A percentile compares a stretch with the other conserved stretches of the same genome.
Conservation (phyloP, 495 filamentous ascomycete genomes). For the Talaromyces nanjingensis region DNA sequence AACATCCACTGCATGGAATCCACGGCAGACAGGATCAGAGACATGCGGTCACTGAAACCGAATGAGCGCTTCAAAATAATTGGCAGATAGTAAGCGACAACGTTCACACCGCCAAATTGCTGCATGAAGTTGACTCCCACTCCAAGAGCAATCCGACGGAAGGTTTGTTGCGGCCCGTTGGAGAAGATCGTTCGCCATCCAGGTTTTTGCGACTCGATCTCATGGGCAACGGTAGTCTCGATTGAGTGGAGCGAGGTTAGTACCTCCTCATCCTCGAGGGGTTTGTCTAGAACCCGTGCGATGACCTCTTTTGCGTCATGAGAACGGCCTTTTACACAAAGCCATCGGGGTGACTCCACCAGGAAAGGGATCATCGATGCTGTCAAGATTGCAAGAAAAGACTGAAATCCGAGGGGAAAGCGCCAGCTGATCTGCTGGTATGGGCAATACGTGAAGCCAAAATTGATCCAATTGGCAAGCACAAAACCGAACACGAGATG, state of each 20-base stretch:
- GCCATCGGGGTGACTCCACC: slow-evolving; percentile 51
- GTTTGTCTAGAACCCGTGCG: slow-evolving; percentile 26
- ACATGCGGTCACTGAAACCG: slow-evolving; percentile 13
- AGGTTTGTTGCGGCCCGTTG: slow-evolving; percentile 4
- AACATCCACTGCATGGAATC: slow-evolving; percentile 11
- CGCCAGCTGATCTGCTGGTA: slow-evolving; percentile 38
- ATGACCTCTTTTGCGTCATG: slow-evolving; percentile 37
- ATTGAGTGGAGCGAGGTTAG: slow-evolving; percentile 22
- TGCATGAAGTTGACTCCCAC: slow-evolving; percentile 45
- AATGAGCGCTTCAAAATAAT: not conserved
- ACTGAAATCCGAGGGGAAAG: slow-evolving; percentile 49
- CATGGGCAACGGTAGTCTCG: slow-evolving; percentile 34
- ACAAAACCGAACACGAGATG: slow-evolving; percentile 43
- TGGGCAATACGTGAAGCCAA: slow-evolving; percentile 13
- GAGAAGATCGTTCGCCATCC: slow-evolving; percentile 23
- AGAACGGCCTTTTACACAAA: slow-evolving; percentile 42
- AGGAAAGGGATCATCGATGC: slow-evolving; percentile 42
- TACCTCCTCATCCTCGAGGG: slow-evolving; percentile 34
- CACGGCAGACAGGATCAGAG: slow-evolving; percentile 14
- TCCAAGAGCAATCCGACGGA: slow-evolving; percentile 40
- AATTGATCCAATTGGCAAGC: slow-evolving; percentile 15
- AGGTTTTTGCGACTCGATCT: slow-evolving; percentile 24
- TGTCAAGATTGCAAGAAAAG: slow-evolving; percentile 41
- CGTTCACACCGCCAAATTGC: slow-evolving; percentile 44
- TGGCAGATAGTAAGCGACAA: slow-evolving; percentile 4